Conservation (phyloP, 768 basidiomycete genomes). For the Trametes cingulata region DNA sequence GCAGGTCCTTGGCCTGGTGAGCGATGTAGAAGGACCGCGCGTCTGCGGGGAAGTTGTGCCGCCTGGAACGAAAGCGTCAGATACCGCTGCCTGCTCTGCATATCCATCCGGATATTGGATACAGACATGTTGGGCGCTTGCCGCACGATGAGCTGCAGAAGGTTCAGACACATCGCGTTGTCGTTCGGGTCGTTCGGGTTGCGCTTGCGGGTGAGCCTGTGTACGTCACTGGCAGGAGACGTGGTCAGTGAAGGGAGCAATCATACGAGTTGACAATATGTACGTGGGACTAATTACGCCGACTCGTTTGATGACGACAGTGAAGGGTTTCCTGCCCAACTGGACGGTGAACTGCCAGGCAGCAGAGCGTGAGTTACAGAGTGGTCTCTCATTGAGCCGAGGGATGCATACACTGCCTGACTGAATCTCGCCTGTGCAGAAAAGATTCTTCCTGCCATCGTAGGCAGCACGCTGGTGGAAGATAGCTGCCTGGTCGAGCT, state of each 20-base stretch:
- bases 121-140: conserved; percentile 22
- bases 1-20: not conserved
- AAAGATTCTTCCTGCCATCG: conserved; percentile 23
- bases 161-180: conserved; percentile 14
- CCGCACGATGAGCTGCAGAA: conserved; percentile 25
- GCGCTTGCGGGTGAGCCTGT: conserved; percentile 7
- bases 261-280: not conserved
- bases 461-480: conserved; percentile 20
- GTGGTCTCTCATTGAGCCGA: too few species aligned
- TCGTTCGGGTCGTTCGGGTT: not conserved
- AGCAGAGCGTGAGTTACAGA: not conserved
- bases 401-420: conserved; percentile 1
- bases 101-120: not conserved
- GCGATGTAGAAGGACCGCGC: conserved; percentile 18
- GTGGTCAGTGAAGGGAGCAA: not conserved
- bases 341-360: conserved; percentile 4
- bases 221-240: not conserved
- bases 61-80: not conserved
- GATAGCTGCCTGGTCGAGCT: conserved; percentile 2
- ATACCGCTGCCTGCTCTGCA: too few species aligned
- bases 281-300: conserved; percentile 13
- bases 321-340: conserved; percentile 1
- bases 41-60: conserved; percentile 16
- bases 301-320: conserved; percentile 13
- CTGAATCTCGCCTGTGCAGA: not conserved